A percentile compares a stretch with the other conserved stretches of the same genome.
These are phyloP conservation scores for Catharanthus roseus DNA, from an alignment of 257 asterid genomes.

Conservation along the genomic window DNA sequence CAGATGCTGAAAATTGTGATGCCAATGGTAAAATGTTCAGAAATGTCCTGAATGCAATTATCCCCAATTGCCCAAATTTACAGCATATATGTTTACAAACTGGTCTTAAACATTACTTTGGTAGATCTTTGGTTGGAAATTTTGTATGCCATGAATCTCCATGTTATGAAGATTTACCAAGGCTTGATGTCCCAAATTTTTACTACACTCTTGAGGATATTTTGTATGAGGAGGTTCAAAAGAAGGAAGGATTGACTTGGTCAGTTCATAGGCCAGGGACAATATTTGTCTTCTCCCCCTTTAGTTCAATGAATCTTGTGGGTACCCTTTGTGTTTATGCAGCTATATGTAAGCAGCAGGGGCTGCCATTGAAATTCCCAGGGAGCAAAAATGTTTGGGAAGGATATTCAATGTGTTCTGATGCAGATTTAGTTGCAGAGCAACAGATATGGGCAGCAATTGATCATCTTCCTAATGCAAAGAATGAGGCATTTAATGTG, in stretches of 20 bases:
- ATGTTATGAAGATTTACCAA: too few species aligned
- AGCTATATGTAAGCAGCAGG: conserved; percentile 33
- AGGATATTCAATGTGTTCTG: conserved; percentile 26
- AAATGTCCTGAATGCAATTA: conserved; percentile 28
- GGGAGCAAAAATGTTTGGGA: conserved; percentile 33
- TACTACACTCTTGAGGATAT: conserved; percentile 25
- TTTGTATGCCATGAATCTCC: too few species aligned
- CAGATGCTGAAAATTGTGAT: neutral
- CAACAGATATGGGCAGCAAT: conserved; percentile 12
- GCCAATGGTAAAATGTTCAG: conserved; percentile 26
- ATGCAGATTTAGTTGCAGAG: conserved; percentile 35
- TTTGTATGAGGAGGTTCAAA: conserved; percentile 26
- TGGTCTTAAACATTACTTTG: conserved; percentile 19
- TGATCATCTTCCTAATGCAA: conserved; percentile 25
- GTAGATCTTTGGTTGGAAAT: too few species aligned
- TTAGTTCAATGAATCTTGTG: conserved; percentile 24
- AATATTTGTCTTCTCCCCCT: conserved; percentile 30
- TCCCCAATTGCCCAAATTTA: conserved; percentile 29
- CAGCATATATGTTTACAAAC: conserved; percentile 32
- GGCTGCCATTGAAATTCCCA: conserved; percentile 22
- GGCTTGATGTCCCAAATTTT: too few species aligned
- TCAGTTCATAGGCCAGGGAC: conserved; percentile 26
- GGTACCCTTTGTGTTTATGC: conserved; percentile 20
- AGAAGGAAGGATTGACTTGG: conserved; percentile 34
- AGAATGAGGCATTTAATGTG: conserved; percentile 32